These are phyloP conservation scores for Ziziphus jujuba DNA, from an alignment of 306 rosid species.

Conservation along the genomic window DNA sequence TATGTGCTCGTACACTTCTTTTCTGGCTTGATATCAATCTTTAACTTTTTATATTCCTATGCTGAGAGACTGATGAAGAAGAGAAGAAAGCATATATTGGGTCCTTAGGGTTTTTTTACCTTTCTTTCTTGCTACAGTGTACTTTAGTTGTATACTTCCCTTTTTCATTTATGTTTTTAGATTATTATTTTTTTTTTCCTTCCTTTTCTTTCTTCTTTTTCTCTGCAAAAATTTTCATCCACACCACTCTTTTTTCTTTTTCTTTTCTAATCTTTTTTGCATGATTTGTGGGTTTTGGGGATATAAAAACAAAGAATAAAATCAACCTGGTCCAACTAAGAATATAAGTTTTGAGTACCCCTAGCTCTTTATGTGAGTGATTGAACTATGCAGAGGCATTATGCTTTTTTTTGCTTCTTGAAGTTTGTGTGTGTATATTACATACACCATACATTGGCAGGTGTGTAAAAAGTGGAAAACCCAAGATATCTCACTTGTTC, in stretches of 20 bases:
- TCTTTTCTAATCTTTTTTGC: conserved; percentile 16
- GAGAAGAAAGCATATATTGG: conserved; percentile 19
- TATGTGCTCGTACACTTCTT: conserved; percentile 32
- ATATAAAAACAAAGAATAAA: conserved; percentile 24
- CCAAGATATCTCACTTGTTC: conserved; percentile 27
- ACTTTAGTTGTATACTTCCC: conserved; percentile 24
- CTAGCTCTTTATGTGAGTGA: conserved; percentile 28
- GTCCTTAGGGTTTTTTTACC: conserved; percentile 44
- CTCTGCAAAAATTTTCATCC: conserved; percentile 4
- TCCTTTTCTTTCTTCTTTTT: background rate
- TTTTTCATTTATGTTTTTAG: conserved; percentile 9
- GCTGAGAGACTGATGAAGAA: conserved; percentile 24
- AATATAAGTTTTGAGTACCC: conserved; percentile 13
- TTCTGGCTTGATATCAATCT: conserved; percentile 44
- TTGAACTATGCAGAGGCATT: conserved; percentile 35
- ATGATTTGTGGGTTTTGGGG: conserved; percentile 39
- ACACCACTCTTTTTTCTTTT: background rate
- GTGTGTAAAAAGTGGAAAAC: conserved; percentile 8
- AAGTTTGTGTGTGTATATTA: conserved; percentile 22
- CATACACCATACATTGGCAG: conserved; percentile 13
- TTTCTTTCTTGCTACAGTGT: conserved; percentile 1
- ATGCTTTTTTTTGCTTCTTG: conserved; percentile 28
- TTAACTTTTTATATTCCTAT: conserved; percentile 28
- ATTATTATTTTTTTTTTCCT: conserved; percentile 9
- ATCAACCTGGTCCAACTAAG: conserved; percentile 23